These are phyloP conservation scores for Metschnikowia noctiluminum DNA, from an alignment of 805 yeast species.

Conservation along the genomic window DNA sequence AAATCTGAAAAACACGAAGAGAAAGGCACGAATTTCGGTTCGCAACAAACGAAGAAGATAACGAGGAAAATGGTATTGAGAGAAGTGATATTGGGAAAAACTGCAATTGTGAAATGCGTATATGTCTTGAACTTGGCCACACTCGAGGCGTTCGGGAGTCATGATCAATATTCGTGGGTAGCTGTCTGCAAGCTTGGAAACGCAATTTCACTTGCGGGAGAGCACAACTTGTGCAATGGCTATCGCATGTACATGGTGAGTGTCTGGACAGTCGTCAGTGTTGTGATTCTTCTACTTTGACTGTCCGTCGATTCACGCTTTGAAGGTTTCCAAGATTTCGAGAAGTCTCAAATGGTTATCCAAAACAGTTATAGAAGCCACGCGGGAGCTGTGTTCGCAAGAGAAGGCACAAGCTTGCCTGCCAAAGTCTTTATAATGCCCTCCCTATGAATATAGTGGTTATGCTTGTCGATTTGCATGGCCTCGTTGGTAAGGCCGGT, in stretches of 20 bases:
- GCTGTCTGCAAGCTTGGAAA: neutral
- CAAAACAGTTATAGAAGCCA: neutral
- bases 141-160: neutral
- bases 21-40: too few species aligned
- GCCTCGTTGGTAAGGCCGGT: conserved; percentile 28
- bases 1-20: too few species aligned
- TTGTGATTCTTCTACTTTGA: too few species aligned
- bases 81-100: neutral
- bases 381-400: neutral
- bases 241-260: neutral
- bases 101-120: neutral
- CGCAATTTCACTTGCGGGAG: conserved; percentile 2
- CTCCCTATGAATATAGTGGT: conserved; percentile 9
- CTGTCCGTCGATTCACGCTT: too few species aligned
- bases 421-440: neutral
- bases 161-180: neutral
- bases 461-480: conserved; percentile 13
- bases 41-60: too few species aligned
- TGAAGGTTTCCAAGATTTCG: too few species aligned
- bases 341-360: too few species aligned
- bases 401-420: neutral
- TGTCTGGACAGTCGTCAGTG: neutral
- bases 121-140: conserved; percentile 3
- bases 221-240: neutral
- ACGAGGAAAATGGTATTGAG: too few species aligned